Conservation (phyloP, 2,329 filamentous ascomycete genomes). For the Rasamsonia emersonii region DNA sequence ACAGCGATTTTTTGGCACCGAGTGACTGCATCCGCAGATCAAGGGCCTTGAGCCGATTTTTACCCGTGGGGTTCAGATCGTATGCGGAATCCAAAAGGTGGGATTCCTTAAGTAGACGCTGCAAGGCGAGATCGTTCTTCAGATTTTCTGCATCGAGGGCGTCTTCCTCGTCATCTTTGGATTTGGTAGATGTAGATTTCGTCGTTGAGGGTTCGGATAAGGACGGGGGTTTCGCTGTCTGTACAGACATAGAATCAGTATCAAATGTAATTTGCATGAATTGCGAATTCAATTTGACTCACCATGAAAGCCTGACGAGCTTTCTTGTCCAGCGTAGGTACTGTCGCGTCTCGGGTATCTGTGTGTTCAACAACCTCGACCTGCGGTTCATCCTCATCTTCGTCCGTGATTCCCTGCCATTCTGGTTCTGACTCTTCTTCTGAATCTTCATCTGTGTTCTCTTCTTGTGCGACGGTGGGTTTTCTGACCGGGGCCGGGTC, state of each 20-base stretch:
- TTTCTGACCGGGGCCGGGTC: neutral
- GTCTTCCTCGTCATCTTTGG: slow-evolving; percentile 43
- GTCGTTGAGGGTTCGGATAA: slow-evolving; percentile 16
- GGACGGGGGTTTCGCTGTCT: slow-evolving; percentile 42
- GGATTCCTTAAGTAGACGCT: slow-evolving; percentile 83
- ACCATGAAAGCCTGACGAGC: slow-evolving; percentile 77
- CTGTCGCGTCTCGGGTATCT: slow-evolving; percentile 32
- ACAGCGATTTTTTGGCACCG: slow-evolving; percentile 67
- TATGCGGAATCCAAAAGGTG: slow-evolving; percentile 64
- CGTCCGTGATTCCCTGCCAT: slow-evolving; percentile 57
- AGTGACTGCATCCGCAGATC: slow-evolving; percentile 77
- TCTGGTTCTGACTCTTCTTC: slow-evolving; percentile 37
- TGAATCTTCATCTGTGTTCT: slow-evolving; percentile 19
- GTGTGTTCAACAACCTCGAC: slow-evolving; percentile 59
- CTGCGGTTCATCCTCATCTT: slow-evolving; percentile 29
- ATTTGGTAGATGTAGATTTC: slow-evolving; percentile 14
- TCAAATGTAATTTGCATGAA: neutral
- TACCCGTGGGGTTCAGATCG: slow-evolving; percentile 53
- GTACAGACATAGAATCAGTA: slow-evolving; percentile 9
- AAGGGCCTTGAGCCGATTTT: slow-evolving; percentile 68
- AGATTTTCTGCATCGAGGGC: slow-evolving; percentile 58
- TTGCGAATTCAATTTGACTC: slow-evolving; percentile 11
- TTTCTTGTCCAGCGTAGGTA: slow-evolving; percentile 50
- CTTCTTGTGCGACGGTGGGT: slow-evolving; percentile 10
- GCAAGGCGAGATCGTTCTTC: slow-evolving; percentile 85